Base-by-base conservation (phyloP, 163 green algal species). In the Chlamydomonas reinhardtii region DNA sequence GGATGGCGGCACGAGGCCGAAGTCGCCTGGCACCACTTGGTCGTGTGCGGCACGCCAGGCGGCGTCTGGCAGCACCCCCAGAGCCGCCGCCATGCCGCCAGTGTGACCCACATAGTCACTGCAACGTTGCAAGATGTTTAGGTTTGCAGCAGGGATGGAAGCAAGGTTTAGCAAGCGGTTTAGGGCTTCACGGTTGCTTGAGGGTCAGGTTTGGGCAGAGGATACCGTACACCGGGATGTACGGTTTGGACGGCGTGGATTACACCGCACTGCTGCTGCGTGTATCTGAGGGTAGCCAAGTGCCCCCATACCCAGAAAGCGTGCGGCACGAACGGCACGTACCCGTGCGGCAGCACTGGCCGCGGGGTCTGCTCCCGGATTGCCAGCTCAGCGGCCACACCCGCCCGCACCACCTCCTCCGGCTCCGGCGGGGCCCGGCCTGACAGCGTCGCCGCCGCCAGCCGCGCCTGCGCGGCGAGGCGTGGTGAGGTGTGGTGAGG, bases 11-110 rank as follows among this genome's bases (percentile, higher is more conserved):
- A 59, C 0, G 5, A 48, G n/a, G 32, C 22, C 78, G 24, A 70
- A 85, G 31, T 85, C 66, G n/a, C n/a, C 78, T 4, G 78, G 17
- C n/a, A 76, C 24, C 11, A 85, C 66, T 8, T 74, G 32, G n/a
- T 85, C 78, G 29, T 85, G 66, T 29, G 27, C 43, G 2, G 65
- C 52, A 20, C 65, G 31, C 66, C 66, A 85, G 43, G 32, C 78
- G 8, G 43, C 29, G 14, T 37, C 35, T 9, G 78, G 78, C 65
- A 76, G 78, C 61, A 73, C 35, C 20, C 62, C 62, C 76, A 83
- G 62, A 35, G 76, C 76, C 35, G 35, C 37, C 62, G 78, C 78
- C 66, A 85, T 31, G 27, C n/a, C n/a, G 66, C 68, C 35, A 0
- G 25, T 48, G 48, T 76, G 65, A 4, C 78, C 78, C 48, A 75